Conservation (phyloP, 345 rosid genomes). For the Physaria fendleri region DNA sequence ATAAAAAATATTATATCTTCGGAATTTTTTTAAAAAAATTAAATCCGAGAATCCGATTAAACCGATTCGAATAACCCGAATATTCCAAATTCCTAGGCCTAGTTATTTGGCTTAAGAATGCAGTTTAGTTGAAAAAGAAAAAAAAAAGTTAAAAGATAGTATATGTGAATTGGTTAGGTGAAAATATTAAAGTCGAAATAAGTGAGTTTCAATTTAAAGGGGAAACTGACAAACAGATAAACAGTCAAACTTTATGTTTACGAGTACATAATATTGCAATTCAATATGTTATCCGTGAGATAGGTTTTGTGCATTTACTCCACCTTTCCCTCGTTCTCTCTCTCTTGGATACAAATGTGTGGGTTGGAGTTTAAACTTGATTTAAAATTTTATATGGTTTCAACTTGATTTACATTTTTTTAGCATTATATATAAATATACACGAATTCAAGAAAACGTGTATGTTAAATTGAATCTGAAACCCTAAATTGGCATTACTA, state of each 20-base stretch:
- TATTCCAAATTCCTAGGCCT: too few relatives aligned
- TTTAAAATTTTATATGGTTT: not conserved
- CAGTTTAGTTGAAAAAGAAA: too few relatives aligned
- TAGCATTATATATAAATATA: too few relatives aligned
- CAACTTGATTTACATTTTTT: too few relatives aligned
- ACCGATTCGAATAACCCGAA: too few relatives aligned
- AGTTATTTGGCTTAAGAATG: too few relatives aligned
- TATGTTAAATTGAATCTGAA: not conserved
- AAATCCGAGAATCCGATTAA: too few relatives aligned
- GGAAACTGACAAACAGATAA: constrained; percentile 5
- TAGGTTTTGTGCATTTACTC: constrained; percentile 25
- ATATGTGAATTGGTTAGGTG: too few relatives aligned
- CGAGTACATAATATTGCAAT: not conserved
- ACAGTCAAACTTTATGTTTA: constrained; percentile 19
- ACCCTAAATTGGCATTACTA: not conserved
- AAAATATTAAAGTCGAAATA: constrained; percentile 15
- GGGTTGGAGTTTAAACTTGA: too few relatives aligned
- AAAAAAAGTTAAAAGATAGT: too few relatives aligned
- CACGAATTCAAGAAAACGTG: not conserved
- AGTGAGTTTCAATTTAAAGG: constrained; percentile 14
- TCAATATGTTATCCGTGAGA: not conserved
- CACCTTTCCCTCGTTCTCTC: not conserved
- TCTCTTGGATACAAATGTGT: not conserved
- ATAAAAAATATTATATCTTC: too few relatives aligned
- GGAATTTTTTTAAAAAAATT: too few relatives aligned